Evolutionary conservation across 2,329 filamentous ascomycete genomes (phyloP), one percentile per base, ranked within the genome.

Genomic region (Cordyceps cicadae): DNA sequence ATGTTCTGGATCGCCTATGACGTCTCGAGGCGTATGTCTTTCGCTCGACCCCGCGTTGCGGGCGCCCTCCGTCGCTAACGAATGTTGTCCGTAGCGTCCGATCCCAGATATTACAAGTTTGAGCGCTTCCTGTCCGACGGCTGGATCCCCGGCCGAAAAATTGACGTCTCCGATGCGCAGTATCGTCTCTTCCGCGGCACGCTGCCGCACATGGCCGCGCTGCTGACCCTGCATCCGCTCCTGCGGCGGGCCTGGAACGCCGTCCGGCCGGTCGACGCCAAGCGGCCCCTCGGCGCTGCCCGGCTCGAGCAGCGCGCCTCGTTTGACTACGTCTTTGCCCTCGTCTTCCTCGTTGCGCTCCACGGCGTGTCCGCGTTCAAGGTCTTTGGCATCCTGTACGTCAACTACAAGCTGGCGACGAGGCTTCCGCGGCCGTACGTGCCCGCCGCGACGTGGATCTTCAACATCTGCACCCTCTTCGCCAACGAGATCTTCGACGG

Each of bases 1-100:
- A 99, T 99, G 92, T 91, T 96, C 75, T 96, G 91, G 79, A 80
- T 87, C n/a, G 87, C 88, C 11, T 89, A 92, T 66, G 84, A 90
- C 75, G 91, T 96, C 51, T 99, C 94, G 26, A 83, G 87, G 75
- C 82, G 92, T 92, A 74, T 62, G 80, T 78, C 3, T 29, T 3
- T 29, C 37, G 14, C 14, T 4, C 15, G 43, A 12, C 14, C 3
- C 5, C 11, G 34, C 14, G 39, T 43, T 1, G 21, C 41, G 2
- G 24, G 6, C 21, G 1, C 4, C 17, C 39, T 29, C 5, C 32
- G 21, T n/a, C 9, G 45, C 54, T 57, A 41, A 57, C 46, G 1
- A 17, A 9, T 24, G 14, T 15, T 56, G 12, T 9, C 21, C 54
- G 7, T 70, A 96, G 92, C 87, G 62, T 87, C 86, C 41, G 88